Conservation (phyloP, 2,329 filamentous ascomycete genomes). For the Paracoccidioides lutzii region DNA sequence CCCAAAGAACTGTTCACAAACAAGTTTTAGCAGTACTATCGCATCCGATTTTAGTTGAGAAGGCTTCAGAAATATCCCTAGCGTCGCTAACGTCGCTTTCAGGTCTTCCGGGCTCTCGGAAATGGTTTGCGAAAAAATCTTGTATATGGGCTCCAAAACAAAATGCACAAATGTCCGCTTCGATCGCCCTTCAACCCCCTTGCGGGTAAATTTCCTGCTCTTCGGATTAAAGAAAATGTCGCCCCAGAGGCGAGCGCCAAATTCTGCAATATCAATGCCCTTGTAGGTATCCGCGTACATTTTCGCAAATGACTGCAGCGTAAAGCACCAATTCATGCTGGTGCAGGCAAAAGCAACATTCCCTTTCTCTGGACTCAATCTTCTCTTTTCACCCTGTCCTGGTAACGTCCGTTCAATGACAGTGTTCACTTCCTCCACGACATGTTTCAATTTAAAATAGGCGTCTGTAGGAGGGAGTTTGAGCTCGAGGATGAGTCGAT, state of each 20-base stretch:
- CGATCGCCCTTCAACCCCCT: conserved; percentile 64
- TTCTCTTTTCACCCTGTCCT: conserved; percentile 61
- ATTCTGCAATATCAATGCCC: conserved; percentile 67
- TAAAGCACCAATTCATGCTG: conserved; percentile 94
- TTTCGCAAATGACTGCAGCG: conserved; percentile 80
- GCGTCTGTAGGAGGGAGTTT: conserved; percentile 90
- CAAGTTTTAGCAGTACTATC: conserved; percentile 72
- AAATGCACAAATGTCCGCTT: conserved; percentile 89
- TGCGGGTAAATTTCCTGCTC: conserved; percentile 84
- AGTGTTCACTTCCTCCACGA: conserved; percentile 97
- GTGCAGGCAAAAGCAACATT: conserved; percentile 96
- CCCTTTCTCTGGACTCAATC: conserved; percentile 88
- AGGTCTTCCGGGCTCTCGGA: conserved; percentile 79
- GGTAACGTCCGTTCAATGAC: conserved; percentile 81
- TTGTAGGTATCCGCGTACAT: conserved; percentile 90
- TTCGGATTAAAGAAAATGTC: conserved; percentile 91
- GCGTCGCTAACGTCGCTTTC: conserved; percentile 59
- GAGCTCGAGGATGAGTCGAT: conserved; percentile 83
- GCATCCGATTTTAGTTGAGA: conserved; percentile 86
- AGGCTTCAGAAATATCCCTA: conserved; percentile 81
- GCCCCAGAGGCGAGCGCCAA: conserved; percentile 79
- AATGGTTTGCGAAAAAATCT: conserved; percentile 88
- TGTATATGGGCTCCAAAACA: conserved; percentile 92
- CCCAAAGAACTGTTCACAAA: conserved; percentile 93
- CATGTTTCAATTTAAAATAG: conserved; percentile 97